Percentiles rank a stretch among this genome's conserved stretches.
Evolutionary conservation across 2,329 filamentous ascomycete species (phyloP).

Genomic region (Madurella fahalii): DNA sequence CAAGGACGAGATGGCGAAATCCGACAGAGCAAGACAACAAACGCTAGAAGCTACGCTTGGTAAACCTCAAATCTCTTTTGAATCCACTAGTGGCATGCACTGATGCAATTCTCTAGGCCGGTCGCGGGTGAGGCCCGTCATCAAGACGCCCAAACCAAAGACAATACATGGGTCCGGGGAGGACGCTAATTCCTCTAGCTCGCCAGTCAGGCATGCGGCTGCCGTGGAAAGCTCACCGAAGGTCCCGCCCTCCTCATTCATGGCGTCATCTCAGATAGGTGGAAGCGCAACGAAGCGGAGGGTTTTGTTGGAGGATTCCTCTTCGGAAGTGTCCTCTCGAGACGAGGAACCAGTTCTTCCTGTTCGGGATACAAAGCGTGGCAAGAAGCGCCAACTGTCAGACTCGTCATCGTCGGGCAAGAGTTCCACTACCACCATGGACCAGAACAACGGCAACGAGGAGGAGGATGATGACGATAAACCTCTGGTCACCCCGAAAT

Average conservation of each 20-base stretch:
- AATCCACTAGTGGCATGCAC: neutral
- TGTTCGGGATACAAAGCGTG: constrained; percentile 20
- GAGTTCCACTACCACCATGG: constrained; percentile 16
- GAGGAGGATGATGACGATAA: constrained; percentile 16
- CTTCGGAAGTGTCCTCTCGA: neutral
- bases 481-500: constrained; percentile 14
- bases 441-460: neutral
- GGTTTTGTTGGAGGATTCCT: neutral
- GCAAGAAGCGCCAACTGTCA: constrained; percentile 21
- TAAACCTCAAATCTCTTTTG: neutral
- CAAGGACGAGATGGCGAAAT: constrained; percentile 13
- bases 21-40: constrained; percentile 20
- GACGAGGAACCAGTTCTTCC: neutral
- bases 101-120: constrained; percentile 11
- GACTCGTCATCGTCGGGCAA: constrained; percentile 10
- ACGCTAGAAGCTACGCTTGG: constrained; percentile 26
- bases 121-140: neutral
- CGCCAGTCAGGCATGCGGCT: neutral
- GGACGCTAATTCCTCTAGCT: neutral
- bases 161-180: neutral
- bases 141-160: constrained; percentile 10
- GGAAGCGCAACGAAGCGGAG: constrained; percentile 2
- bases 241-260: constrained; percentile 5
- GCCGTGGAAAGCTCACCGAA: neutral
- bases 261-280: constrained; percentile 6